Evolutionary conservation across 768 basidiomycete species (phyloP), one percentile per base, ranked within the genome.

Genomic region (Cyclocybe aegerita): DNA sequence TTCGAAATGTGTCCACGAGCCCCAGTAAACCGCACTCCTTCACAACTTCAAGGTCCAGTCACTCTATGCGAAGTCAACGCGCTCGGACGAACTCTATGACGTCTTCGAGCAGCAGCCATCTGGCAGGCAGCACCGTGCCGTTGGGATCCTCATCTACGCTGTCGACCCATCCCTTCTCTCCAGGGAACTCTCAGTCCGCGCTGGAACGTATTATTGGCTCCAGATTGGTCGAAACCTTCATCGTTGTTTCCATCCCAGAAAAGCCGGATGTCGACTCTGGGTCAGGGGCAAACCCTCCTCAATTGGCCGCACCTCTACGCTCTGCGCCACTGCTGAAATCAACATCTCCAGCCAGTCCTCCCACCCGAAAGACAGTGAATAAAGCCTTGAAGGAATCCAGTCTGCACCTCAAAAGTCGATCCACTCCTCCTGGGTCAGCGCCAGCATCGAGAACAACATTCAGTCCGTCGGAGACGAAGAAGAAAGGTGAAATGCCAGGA

Each of bases 141-240:
- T 46, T 50, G 53, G 44, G 40, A 17, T 53, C 38, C 37, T 57
- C 38, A 30, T 52, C 31, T 54, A 57, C 52, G 43, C 56, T 60
- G n/a, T 54, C 65, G 31, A 53, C 52, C 16, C 56, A 62, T 38
- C 57, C 62, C 34, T 42, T 79, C 41, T 68, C 79, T 48, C 75
- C 75, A 11, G 83, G 84, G 58, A 77, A 86, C 52, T 87, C 88
- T 4, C 90, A 92, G 61, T 68, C 68, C 29, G 78, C 74, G 7
- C 70, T 92, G 39, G 88, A 92, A 70, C 85, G 76, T 57, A 78
- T 90, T 10, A 75, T 93, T 9, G 70, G 72, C 47, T 85, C 89
- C 32, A 81, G 90, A 42, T 71, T 93, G 30, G 83, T 92, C 16
- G 88, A 91, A 66, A 89, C 90, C 0, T 89, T 90, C 58, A 67